Conservation (phyloP, 129 eudicot species). For the Heracleum sosnowskyi region DNA sequence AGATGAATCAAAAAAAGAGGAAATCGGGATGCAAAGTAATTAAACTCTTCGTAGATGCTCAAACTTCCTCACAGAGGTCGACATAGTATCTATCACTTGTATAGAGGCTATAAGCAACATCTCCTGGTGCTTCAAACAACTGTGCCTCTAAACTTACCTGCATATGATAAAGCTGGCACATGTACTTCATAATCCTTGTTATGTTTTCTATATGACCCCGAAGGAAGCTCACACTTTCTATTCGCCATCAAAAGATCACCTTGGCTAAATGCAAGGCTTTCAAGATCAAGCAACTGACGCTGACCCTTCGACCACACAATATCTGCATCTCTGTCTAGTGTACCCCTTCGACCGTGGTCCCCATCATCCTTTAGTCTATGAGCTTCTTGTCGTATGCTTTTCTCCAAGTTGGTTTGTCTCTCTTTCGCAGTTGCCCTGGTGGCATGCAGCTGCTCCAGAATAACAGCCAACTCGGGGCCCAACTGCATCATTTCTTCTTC, state of each 20-base stretch:
- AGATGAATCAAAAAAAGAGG: no score
- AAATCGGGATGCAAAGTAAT: no score
- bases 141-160: no score
- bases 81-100: no score
- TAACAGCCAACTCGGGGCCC: slow-evolving; percentile 70
- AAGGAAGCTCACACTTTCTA: slow-evolving; percentile 75
- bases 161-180: slow-evolving; percentile 83
- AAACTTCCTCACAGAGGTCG: no score
- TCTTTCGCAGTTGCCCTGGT: slow-evolving; percentile 93
- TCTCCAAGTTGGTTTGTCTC: slow-evolving; percentile 87
- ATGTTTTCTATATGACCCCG: slow-evolving; percentile 65
- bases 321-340: slow-evolving; percentile 61
- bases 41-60: no score
- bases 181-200: slow-evolving; percentile 84
- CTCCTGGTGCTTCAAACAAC: no score
- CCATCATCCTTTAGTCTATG: slow-evolving; percentile 78
- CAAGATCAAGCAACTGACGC: slow-evolving; percentile 81
- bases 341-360: slow-evolving; percentile 43
- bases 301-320: slow-evolving; percentile 76
- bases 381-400: slow-evolving; percentile 90
- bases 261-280: slow-evolving; percentile 60
- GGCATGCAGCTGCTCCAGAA: slow-evolving; percentile 87
- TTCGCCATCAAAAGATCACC: slow-evolving; percentile 78
- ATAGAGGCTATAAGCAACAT: no score
- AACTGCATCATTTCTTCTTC: slow-evolving; percentile 68